Evolutionary conservation across 768 basidiomycete genomes (phyloP).

Genomic region (Termitomyces sp.): DNA sequence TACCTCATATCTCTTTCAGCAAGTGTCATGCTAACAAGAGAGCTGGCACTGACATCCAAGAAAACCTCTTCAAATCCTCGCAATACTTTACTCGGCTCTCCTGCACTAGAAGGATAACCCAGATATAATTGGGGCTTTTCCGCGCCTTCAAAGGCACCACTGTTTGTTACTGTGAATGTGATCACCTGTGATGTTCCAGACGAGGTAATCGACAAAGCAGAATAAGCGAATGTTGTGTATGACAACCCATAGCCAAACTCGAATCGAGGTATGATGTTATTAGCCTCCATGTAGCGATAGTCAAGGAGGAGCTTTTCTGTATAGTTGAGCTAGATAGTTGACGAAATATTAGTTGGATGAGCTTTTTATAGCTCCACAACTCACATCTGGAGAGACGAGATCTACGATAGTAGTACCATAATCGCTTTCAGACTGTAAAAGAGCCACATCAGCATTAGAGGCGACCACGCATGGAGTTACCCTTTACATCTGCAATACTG

Average conservation of each 20-base stretch:
- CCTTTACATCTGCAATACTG: conserved; percentile 60
- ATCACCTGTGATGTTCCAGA: conserved; percentile 28
- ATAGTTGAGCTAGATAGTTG: conserved; percentile 47
- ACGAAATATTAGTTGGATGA: not conserved
- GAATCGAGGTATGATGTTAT: conserved; percentile 46
- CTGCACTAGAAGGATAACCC: conserved; percentile 37
- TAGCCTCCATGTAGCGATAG: conserved; percentile 58
- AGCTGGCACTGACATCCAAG: conserved; percentile 30
- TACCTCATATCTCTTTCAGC: conserved; percentile 41
- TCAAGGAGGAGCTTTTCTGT: conserved; percentile 61
- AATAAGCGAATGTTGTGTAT: conserved; percentile 69
- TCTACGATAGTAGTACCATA: conserved; percentile 41
- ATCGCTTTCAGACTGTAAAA: conserved; percentile 26
- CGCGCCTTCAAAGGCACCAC: conserved; percentile 39
- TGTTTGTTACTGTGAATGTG: conserved; percentile 42
- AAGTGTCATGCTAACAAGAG: conserved; percentile 30
- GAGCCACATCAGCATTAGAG: not conserved
- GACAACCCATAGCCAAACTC: conserved; percentile 72
- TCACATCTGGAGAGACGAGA: conserved; percentile 16
- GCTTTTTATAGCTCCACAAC: not conserved
- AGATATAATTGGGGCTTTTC: conserved; percentile 54
- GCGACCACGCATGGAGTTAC: not conserved
- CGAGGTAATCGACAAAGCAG: conserved; percentile 34
- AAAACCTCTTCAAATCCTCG: conserved; percentile 46
- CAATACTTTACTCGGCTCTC: conserved; percentile 44